A percentile compares a stretch with the other conserved stretches of the same genome.
Evolutionary conservation across 2,329 filamentous ascomycete species (phyloP).

Genomic region (Aspergillus fijiensis): DNA sequence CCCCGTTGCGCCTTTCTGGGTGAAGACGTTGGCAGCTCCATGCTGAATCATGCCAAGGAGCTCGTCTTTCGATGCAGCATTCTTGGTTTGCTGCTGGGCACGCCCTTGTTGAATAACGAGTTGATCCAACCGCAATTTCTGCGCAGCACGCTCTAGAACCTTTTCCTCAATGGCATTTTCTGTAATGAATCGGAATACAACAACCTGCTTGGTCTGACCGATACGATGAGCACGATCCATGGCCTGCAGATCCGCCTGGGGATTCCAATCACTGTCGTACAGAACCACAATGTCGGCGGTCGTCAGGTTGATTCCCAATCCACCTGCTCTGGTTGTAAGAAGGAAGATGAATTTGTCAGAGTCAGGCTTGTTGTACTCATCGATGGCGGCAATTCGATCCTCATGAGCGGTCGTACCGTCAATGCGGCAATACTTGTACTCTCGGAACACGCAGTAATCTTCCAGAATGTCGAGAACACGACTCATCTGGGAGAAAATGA

Average conservation of each 20-base stretch:
- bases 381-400: constrained; percentile 94
- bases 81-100: constrained; percentile 84
- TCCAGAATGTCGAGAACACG: constrained; percentile 94
- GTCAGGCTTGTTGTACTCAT: constrained; percentile 94
- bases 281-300: constrained; percentile 92
- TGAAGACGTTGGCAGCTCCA: constrained; percentile 92
- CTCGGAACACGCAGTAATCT: constrained; percentile 95
- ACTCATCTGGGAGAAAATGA: constrained; percentile 99
- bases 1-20: constrained; percentile 66
- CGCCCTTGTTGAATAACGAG: constrained; percentile 97
- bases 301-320: constrained; percentile 94
- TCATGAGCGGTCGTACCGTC: constrained; percentile 96
- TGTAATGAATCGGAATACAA: constrained; percentile 94
- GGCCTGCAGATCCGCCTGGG: constrained; percentile 94
- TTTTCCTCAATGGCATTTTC: constrained; percentile 99
- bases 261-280: constrained; percentile 98
- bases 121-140: constrained; percentile 94
- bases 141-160: constrained; percentile 90
- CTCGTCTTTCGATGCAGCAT: constrained; percentile 92
- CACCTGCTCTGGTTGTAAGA: constrained; percentile 91
- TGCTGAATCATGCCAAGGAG: constrained; percentile 98
- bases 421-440: constrained; percentile 95
- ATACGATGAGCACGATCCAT: constrained; percentile 99
- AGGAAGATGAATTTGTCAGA: constrained; percentile 98
- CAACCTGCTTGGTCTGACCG: constrained; percentile 95